Evolutionary conservation across 345 rosid species (phyloP).

Genomic region (Passiflora organensis): DNA sequence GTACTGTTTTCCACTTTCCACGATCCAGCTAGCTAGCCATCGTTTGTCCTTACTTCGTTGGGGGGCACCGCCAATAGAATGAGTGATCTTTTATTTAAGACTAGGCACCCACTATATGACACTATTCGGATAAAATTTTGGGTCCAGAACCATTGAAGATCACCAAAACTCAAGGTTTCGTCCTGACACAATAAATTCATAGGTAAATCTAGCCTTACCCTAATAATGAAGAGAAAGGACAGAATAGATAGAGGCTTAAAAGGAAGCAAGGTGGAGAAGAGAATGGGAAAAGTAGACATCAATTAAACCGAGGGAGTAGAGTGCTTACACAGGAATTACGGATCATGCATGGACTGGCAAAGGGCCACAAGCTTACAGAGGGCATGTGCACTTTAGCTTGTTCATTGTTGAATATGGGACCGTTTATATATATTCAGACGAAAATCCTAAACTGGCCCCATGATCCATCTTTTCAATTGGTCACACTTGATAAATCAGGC

Average conservation of each 20-base stretch:
- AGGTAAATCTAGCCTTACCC: too few species aligned
- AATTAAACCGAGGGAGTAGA: constrained; percentile 3
- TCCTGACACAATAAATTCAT: not conserved
- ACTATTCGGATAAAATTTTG: not conserved
- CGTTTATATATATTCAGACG: constrained; percentile 33
- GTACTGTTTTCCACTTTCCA: not conserved
- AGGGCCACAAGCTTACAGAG: constrained; percentile 47
- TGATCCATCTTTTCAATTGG: constrained; percentile 16
- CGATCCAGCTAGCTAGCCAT: not conserved
- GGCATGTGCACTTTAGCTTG: constrained; percentile 43
- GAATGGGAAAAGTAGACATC: not conserved
- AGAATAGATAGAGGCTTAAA: too few species aligned
- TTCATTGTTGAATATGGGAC: constrained; percentile 34
- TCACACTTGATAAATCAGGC: not conserved
- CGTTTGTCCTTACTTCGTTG: constrained; percentile 6
- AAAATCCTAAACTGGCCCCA: constrained; percentile 31
- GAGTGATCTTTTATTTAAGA: not conserved
- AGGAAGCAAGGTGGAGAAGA: too few species aligned
- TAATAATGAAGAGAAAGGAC: too few species aligned
- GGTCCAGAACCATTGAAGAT: not conserved
- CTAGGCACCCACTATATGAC: not conserved
- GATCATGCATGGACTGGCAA: constrained; percentile 44
- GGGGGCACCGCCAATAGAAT: constrained; percentile 7
- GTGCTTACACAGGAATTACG: constrained; percentile 24
- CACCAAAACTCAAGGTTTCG: not conserved